These are phyloP conservation scores for Mrakia hoshinonis DNA, from an alignment of 768 basidiomycete genomes.

Conservation along the genomic window DNA sequence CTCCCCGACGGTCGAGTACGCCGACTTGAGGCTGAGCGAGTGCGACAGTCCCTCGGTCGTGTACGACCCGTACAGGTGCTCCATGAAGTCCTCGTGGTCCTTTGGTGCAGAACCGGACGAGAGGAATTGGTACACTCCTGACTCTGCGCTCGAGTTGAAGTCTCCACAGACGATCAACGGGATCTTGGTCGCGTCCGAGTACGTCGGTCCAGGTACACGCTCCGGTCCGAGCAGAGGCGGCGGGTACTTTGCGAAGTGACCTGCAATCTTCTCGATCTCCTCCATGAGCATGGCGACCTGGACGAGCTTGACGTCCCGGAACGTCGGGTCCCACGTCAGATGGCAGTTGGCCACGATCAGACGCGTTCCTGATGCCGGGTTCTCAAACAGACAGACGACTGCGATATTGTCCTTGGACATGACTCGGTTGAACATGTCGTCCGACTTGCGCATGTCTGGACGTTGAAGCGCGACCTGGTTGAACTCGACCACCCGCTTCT, in stretches of 20 bases:
- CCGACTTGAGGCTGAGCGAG: conserved; percentile 69
- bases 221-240: conserved; percentile 39
- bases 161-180: conserved; percentile 89
- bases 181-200: conserved; percentile 78
- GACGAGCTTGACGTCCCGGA: conserved; percentile 92
- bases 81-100: conserved; percentile 85
- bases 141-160: conserved; percentile 78
- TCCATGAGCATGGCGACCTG: conserved; percentile 87
- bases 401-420: conserved; percentile 91
- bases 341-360: conserved; percentile 84
- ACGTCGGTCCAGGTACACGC: conserved; percentile 46
- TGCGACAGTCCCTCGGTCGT: conserved; percentile 83
- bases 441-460: conserved; percentile 56
- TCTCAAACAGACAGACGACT: conserved; percentile 76
- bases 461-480: conserved; percentile 84
- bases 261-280: conserved; percentile 81
- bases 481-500: conserved; percentile 89
- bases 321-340: conserved; percentile 85
- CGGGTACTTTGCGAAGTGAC: conserved; percentile 75
- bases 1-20: conserved; percentile 59
- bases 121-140: conserved; percentile 87
- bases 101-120: conserved; percentile 55
- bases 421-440: conserved; percentile 99
- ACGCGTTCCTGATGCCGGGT: conserved; percentile 73
- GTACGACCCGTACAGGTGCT: conserved; percentile 80